A percentile compares a stretch with the other conserved stretches of the same genome.
phyloP scores from a whole-genome alignment of 1,284 basidiomycete genomes.

The Tylopilus orsonianus region DNA sequence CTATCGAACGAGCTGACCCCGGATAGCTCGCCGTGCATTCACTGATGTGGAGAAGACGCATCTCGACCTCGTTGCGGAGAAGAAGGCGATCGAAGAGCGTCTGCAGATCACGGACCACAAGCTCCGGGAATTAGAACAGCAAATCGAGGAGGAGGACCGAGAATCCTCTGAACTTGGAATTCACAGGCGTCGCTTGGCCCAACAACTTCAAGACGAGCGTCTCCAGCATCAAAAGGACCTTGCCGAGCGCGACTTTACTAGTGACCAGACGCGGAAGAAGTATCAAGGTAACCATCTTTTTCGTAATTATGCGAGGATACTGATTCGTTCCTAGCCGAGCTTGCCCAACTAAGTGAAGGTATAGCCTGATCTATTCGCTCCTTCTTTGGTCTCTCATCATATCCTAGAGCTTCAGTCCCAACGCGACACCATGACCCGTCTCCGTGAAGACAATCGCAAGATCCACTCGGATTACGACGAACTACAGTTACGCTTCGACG shows the following conservation, averaged over 20 bases:
- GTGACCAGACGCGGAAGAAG: constrained; percentile 79
- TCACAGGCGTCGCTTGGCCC: constrained; percentile 62
- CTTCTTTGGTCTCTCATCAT: constrained; percentile 9
- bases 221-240: constrained; percentile 76
- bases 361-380: constrained; percentile 3
- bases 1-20: constrained; percentile 9
- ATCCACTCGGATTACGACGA: constrained; percentile 76
- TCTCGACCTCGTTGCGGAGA: constrained; percentile 51
- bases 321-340: constrained; percentile 49
- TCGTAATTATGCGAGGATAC: neutral
- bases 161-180: constrained; percentile 67
- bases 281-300: constrained; percentile 60
- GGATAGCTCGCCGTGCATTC: constrained; percentile 53
- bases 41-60: constrained; percentile 64
- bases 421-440: constrained; percentile 68
- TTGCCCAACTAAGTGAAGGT: constrained; percentile 79
- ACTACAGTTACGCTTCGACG: constrained; percentile 72
- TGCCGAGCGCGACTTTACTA: constrained; percentile 71
- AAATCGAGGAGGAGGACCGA: constrained; percentile 66
- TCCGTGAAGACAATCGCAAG: constrained; percentile 79
- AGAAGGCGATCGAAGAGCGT: constrained; percentile 52
- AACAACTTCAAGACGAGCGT: constrained; percentile 75
- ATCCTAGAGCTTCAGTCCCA: constrained; percentile 69
- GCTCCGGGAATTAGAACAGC: constrained; percentile 60
- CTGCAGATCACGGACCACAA: constrained; percentile 54